These are phyloP conservation scores for Scenedesmus sp. DNA, from an alignment of 163 green algal genomes.

Conservation along the genomic window DNA sequence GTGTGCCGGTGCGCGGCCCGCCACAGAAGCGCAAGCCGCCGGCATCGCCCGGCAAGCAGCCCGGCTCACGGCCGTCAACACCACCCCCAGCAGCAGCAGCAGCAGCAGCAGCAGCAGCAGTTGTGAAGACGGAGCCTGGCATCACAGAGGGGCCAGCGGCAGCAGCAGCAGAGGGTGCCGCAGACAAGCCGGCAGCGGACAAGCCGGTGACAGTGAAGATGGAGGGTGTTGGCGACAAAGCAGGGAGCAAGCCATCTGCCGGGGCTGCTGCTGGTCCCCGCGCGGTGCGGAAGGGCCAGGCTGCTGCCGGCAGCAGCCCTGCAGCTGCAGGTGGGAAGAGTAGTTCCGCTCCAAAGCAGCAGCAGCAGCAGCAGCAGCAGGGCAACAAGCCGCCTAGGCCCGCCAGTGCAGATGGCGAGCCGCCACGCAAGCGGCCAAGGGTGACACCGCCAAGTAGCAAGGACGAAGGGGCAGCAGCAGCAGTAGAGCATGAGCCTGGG, in stretches of 20 bases:
- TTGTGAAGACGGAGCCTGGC: not conserved
- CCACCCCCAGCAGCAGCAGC: not conserved
- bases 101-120: not conserved
- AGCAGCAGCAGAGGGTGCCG: not conserved
- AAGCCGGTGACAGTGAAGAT: not conserved
- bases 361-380: constrained; percentile 41
- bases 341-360: not conserved
- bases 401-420: not conserved
- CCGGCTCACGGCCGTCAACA: not conserved
- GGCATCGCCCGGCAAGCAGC: not conserved
- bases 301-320: not conserved
- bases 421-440: not conserved
- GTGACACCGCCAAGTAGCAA: not conserved
- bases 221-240: not conserved
- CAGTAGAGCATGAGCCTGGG: not conserved
- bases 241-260: not conserved
- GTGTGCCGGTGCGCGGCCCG: not conserved
- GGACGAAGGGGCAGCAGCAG: not conserved
- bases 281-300: not conserved
- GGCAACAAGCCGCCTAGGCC: not conserved
- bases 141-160: not conserved
- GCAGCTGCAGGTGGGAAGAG: constrained; percentile 2
- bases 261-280: not conserved
- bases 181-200: not conserved
- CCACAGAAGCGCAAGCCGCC: not conserved